Evolutionary conservation across 2,329 filamentous ascomycete genomes (phyloP).

Genomic region (Hymenoscyphus scutula): DNA sequence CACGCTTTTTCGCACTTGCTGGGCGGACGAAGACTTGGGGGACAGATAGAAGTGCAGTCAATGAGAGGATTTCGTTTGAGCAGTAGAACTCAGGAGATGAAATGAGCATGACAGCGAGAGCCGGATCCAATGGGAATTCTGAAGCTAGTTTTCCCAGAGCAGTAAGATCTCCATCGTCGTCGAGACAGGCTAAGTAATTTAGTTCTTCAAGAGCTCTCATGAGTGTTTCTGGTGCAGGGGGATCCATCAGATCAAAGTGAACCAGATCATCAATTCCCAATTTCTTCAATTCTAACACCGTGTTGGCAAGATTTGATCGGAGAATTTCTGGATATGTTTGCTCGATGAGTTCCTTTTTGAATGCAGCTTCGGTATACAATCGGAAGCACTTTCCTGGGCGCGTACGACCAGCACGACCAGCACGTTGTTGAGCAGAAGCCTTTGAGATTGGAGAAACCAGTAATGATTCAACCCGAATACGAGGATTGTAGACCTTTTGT

Average conservation of each 20-base stretch:
- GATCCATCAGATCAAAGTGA: constrained; percentile 98
- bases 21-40: constrained; percentile 92
- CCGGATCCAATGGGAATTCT: constrained; percentile 91
- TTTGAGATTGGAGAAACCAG: constrained; percentile 98
- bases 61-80: constrained; percentile 95
- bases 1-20: constrained; percentile 78
- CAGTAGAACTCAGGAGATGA: constrained; percentile 97
- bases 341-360: constrained; percentile 97
- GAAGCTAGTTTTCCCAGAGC: constrained; percentile 82
- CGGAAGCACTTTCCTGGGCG: constrained; percentile 98
- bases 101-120: constrained; percentile 95
- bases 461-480: constrained; percentile 92
- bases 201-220: constrained; percentile 97
- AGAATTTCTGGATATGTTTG: constrained; percentile 96
- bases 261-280: constrained; percentile 93
- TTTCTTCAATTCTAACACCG: constrained; percentile 95
- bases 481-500: constrained; percentile 98
- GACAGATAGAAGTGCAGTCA: constrained; percentile 90
- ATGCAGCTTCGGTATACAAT: constrained; percentile 90
- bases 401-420: constrained; percentile 98
- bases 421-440: constrained; percentile 93
- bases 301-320: constrained; percentile 90
- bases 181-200: constrained; percentile 93
- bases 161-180: constrained; percentile 94
- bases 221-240: constrained; percentile 93